Evolutionary conservation across 1,284 basidiomycete species (phyloP).

Genomic region (Inonotus obliquus): DNA sequence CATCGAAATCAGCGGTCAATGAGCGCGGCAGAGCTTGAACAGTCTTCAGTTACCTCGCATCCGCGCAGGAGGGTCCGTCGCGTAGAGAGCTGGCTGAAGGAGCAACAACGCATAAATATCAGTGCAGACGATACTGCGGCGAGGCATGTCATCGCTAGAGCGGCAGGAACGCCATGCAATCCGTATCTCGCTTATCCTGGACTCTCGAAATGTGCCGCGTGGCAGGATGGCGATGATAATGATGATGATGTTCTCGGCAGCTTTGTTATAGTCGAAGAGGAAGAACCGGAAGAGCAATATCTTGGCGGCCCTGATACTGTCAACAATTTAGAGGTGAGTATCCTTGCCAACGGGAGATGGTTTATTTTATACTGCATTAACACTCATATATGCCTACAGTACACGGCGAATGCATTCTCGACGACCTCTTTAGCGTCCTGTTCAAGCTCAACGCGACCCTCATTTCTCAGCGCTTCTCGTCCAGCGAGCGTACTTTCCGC

Average conservation of each 20-base stretch:
- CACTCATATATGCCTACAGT: neutral
- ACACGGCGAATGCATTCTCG: neutral
- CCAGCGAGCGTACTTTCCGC: conserved; percentile 13
- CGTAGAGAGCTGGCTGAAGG: conserved; percentile 15
- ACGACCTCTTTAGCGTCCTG: neutral
- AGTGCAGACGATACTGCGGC: neutral
- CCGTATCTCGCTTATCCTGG: conserved; percentile 16
- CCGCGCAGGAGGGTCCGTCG: conserved; percentile 8
- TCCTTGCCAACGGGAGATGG: conserved; percentile 14
- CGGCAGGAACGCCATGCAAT: conserved; percentile 13
- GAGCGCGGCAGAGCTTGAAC: neutral
- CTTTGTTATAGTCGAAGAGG: conserved; percentile 15
- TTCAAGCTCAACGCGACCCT: neutral
- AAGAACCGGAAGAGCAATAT: neutral
- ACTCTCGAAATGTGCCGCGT: neutral
- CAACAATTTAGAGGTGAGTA: conserved; percentile 7
- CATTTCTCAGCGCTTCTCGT: conserved; percentile 8
- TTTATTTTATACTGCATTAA: neutral
- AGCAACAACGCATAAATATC: conserved; percentile 8
- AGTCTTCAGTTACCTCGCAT: neutral
- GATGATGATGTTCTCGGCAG: conserved; percentile 3
- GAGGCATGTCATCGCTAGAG: conserved; percentile 7
- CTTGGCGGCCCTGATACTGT: neutral
- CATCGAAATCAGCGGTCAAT: neutral
- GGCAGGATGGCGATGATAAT: conserved; percentile 8